Evolutionary conservation across 164 flowering plant genomes (phyloP).

Genomic region (Annona cherimola): DNA sequence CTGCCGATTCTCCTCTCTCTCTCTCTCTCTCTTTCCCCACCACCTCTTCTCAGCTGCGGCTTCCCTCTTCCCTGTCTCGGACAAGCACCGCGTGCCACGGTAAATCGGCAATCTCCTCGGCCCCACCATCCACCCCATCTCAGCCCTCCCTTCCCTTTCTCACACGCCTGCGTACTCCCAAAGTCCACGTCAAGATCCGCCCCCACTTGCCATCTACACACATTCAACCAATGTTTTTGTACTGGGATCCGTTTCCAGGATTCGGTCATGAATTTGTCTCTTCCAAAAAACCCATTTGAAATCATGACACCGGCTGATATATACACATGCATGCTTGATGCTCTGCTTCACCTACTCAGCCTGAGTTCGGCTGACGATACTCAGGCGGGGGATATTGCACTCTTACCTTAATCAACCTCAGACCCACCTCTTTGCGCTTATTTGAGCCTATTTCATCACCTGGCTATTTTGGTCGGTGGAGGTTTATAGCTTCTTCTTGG

Average conservation of each 20-base stretch:
- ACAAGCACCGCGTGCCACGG: neutral
- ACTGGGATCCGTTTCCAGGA: neutral
- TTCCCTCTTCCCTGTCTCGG: neutral
- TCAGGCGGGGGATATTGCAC: too few species aligned
- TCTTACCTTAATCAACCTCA: too few species aligned
- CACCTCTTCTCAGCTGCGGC: neutral
- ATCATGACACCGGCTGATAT: too few species aligned
- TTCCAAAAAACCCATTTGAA: neutral
- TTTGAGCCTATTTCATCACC: too few species aligned
- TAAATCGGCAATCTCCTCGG: too few species aligned
- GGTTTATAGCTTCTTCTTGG: too few species aligned
- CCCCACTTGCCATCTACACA: neutral
- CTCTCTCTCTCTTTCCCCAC: neutral
- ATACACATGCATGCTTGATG: too few species aligned
- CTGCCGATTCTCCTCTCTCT: conserved; percentile 3
- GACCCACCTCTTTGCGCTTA: too few species aligned
- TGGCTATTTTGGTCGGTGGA: too few species aligned
- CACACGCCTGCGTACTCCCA: neutral
- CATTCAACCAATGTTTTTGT: neutral
- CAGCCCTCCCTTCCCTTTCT: neutral
- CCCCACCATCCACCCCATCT: neutral
- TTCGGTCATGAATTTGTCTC: conserved; percentile 1
- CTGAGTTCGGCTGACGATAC: too few species aligned
- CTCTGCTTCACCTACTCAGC: too few species aligned
- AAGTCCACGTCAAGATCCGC: conserved; percentile 8